Evolutionary conservation across 1,284 basidiomycete species (phyloP), one percentile per base, ranked within the genome.

Genomic region (Golubevia pallescens): DNA sequence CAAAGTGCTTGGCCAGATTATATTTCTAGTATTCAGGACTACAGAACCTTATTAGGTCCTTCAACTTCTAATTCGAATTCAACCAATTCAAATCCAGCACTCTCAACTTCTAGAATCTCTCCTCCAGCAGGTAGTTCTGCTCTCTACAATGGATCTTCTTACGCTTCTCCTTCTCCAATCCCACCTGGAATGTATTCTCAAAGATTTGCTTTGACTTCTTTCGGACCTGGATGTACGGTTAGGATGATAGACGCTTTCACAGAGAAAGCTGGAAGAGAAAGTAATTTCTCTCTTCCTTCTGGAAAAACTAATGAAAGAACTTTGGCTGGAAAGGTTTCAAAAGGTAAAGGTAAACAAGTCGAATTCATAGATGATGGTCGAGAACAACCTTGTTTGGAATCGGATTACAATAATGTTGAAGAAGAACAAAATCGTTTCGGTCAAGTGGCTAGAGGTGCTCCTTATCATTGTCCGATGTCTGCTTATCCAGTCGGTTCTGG

Each of bases 401-500:
- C 58, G 19, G 52, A 60, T 34, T 65, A 52, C 5, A 52, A 64
- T 16, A 21, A 62, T 23, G 52, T 61, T 14, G 38, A 34, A 62
- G 58, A 28, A 23, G 24, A 60, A n/a, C 57, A 63, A 54, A 64
- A 62, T 13, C 48, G 63, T 7, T 24, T 58, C 7, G 38, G 48
- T 38, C 28, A 74, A 10, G 65, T 74, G 1, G 68, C 66, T 34
- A 71, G 73, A 48, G 75, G 74, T 24, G 72, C 74, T n/a, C 75
- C 77, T 1, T 78, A 80, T 63, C 75, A 77, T 38, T 73, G 77
- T 1, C 77, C 77, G 7, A 68, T 75, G 8, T 78, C 87, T 2
- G 87, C 88, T 0, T 88, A 87, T 77, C 87, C 88, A 0, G 90
- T 90, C 1, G 92, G 92, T 16, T 92, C 93, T 54, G 91, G 91